These are phyloP conservation scores for Dendrobium huoshanense DNA, from an alignment of 106 monocot species.

Conservation along the genomic window DNA sequence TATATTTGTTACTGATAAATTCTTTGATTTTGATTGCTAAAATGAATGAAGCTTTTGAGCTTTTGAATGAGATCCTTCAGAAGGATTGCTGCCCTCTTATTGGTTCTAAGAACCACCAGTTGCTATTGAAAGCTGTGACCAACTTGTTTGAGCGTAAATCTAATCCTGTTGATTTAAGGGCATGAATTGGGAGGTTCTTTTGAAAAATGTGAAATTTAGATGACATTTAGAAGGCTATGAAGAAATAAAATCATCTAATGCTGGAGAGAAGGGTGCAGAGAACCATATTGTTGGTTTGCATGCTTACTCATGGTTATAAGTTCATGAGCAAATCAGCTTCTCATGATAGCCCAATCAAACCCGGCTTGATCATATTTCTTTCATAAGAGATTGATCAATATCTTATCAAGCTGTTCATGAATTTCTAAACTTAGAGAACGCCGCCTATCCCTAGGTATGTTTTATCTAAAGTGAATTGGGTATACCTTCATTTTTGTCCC, in stretches of 20 bases:
- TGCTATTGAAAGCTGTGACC: conserved; percentile 37
- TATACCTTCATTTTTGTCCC: background rate
- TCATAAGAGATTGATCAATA: background rate
- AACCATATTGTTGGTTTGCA: background rate
- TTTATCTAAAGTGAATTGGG: background rate
- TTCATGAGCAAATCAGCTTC: background rate
- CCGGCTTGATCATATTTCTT: background rate
- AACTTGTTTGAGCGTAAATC: conserved; percentile 15
- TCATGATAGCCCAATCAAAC: background rate
- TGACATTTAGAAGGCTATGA: background rate
- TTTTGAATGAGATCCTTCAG: conserved; percentile 52
- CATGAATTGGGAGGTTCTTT: background rate
- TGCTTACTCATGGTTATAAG: background rate
- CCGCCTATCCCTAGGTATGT: background rate
- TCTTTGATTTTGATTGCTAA: conserved; percentile 46
- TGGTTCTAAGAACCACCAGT: conserved; percentile 30
- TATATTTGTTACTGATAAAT: conserved; percentile 48
- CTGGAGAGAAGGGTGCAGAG: background rate
- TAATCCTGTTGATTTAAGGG: background rate
- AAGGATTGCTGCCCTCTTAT: conserved; percentile 14
- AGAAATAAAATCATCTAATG: background rate
- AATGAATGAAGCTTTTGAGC: conserved; percentile 31
- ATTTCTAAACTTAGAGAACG: background rate
- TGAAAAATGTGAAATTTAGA: background rate
- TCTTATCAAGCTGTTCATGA: background rate